Conservation (phyloP, 1,284 basidiomycete species). For the Cystobasidium pallidum region DNA sequence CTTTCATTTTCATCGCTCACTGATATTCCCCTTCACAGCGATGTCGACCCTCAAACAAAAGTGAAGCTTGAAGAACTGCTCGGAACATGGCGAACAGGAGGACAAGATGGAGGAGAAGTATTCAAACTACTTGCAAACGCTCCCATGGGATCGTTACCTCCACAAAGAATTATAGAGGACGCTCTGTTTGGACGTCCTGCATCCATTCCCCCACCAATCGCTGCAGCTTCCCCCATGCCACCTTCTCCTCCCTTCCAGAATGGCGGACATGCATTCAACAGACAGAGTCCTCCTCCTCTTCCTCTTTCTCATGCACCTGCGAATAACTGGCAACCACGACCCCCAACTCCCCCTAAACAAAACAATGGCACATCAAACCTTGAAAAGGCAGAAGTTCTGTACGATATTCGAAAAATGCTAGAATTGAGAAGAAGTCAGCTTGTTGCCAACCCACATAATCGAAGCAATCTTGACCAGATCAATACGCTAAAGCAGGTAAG, state of each 20-base stretch:
- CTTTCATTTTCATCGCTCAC: background rate
- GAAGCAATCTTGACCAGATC: constrained; percentile 64
- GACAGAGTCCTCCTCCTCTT: constrained; percentile 4
- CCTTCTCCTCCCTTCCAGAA: constrained; percentile 16
- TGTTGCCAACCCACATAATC: constrained; percentile 69
- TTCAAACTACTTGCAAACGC: constrained; percentile 63
- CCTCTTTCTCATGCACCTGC: constrained; percentile 7
- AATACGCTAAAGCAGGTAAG: constrained; percentile 72
- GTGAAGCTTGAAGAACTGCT: constrained; percentile 96
- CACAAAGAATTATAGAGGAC: constrained; percentile 50
- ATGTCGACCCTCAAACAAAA: constrained; percentile 64
- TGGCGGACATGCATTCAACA: background rate
- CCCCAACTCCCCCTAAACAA: constrained; percentile 14
- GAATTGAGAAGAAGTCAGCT: constrained; percentile 46
- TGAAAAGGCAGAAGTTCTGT: constrained; percentile 50
- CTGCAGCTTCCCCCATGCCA: constrained; percentile 6
- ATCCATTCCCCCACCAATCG: background rate
- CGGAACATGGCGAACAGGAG: constrained; percentile 84
- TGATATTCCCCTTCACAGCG: constrained; percentile 10
- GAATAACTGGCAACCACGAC: background rate
- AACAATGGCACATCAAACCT: constrained; percentile 36
- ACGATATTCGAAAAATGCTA: constrained; percentile 50
- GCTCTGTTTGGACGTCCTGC: constrained; percentile 48
- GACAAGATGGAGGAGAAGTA: constrained; percentile 74
- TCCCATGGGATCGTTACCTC: constrained; percentile 19